phyloP scores from a whole-genome alignment of 176 grass and related monocot species.

The Bromus sterilis region DNA sequence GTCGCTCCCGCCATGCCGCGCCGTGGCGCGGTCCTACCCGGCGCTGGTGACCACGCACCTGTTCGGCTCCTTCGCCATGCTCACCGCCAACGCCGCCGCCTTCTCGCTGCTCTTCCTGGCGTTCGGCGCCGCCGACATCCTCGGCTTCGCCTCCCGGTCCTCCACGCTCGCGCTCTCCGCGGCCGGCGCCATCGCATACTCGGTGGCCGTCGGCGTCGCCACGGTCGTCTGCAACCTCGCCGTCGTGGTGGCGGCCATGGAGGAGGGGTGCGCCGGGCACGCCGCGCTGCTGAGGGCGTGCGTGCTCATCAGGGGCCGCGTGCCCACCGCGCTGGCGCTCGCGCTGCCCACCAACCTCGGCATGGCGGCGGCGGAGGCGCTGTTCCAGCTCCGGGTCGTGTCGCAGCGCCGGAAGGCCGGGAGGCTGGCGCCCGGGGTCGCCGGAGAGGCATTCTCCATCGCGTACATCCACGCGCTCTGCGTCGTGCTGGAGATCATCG shows the following conservation, averaged over 20 bases:
- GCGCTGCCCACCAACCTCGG: constrained; percentile 70
- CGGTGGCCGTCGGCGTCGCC: constrained; percentile 43
- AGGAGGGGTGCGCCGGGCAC: constrained; percentile 37
- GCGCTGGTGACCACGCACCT: constrained; percentile 51
- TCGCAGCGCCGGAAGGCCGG: constrained; percentile 17
- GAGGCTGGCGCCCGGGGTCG: constrained; percentile 26
- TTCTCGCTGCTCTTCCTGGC: constrained; percentile 78
- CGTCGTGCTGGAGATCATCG: constrained; percentile 79
- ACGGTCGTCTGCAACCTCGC: constrained; percentile 81
- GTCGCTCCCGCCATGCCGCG: constrained; percentile 13
- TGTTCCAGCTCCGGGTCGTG: constrained; percentile 76
- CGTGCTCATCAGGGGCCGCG: constrained; percentile 30
- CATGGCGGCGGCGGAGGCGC: constrained; percentile 50
- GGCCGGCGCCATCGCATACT: constrained; percentile 62
- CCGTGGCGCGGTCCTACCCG: constrained; percentile 40
- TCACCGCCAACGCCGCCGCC: constrained; percentile 67
- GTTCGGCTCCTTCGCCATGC: constrained; percentile 45
- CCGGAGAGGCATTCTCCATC: constrained; percentile 80
- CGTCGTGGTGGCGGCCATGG: constrained; percentile 53
- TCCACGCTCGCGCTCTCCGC: constrained; percentile 48
- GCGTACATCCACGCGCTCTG: constrained; percentile 68
- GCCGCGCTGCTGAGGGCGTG: constrained; percentile 61
- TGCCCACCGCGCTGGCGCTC: constrained; percentile 49
- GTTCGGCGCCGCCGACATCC: constrained; percentile 52
- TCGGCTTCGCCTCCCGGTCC: constrained; percentile 27